phyloP scores from a whole-genome alignment of 257 asterid species.

The Orobanche coerulescens region DNA sequence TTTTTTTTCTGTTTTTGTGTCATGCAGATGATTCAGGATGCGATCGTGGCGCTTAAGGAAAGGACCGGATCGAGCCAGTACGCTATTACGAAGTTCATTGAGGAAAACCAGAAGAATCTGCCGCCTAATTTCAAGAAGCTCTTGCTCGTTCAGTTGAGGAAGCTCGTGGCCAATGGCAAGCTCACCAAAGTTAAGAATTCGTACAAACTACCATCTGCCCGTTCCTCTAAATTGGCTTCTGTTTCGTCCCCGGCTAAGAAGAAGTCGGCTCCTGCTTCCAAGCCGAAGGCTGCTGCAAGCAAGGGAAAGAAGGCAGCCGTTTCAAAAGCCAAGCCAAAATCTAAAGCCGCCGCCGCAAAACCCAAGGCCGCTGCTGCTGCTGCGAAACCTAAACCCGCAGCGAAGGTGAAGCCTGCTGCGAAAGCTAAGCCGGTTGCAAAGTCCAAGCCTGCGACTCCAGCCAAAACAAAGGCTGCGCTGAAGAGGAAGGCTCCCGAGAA shows the following conservation, averaged over 20 bases:
- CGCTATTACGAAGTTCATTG: slow-evolving; percentile 66
- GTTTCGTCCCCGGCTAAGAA: slow-evolving; percentile 27
- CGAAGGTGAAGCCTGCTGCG: slow-evolving; percentile 35
- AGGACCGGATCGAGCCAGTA: slow-evolving; percentile 74
- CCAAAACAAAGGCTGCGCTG: slow-evolving; percentile 32
- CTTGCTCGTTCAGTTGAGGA: slow-evolving; percentile 58
- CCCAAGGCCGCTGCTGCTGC: slow-evolving; percentile 21
- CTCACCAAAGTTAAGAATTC: slow-evolving; percentile 63
- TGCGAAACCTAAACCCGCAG: slow-evolving; percentile 30
- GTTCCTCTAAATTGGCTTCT: slow-evolving; percentile 28
- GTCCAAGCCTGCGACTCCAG: slow-evolving; percentile 30
- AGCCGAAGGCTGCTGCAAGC: slow-evolving; percentile 19
- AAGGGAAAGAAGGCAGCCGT: slow-evolving; percentile 20
- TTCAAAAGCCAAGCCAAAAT: slow-evolving; percentile 25
- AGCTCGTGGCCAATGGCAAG: slow-evolving; percentile 53
- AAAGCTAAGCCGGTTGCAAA: slow-evolving; percentile 41
- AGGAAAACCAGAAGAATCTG: slow-evolving; percentile 63
- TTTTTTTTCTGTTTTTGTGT: not conserved
- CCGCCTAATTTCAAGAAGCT: slow-evolving; percentile 69
- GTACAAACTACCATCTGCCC: slow-evolving; percentile 40
- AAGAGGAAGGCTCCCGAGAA: slow-evolving; percentile 52
- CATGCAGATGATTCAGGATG: slow-evolving; percentile 72
- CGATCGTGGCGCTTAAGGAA: slow-evolving; percentile 63
- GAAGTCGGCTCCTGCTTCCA: slow-evolving; percentile 23
- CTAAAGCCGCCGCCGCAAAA: slow-evolving; percentile 21